A percentile compares a stretch with the other conserved stretches of the same genome.
phyloP scores from a whole-genome alignment of 2,329 filamentous ascomycete species.

The Pseudopyrenochaeta lycopersici region DNA sequence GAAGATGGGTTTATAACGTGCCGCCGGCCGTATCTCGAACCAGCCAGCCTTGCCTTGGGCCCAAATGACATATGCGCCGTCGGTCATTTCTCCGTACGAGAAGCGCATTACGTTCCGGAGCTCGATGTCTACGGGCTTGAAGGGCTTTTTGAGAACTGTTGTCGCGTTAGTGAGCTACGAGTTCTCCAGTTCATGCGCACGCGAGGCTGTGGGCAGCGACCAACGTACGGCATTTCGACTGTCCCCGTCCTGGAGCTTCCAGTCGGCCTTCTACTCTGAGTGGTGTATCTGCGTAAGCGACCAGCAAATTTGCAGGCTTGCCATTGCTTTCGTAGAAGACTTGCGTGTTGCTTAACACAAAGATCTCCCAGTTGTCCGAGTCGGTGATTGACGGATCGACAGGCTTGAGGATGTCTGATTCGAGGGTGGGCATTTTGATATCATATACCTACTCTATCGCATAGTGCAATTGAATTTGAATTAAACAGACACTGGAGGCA shows the following conservation, averaged over 20 bases:
- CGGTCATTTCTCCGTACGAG: constrained; percentile 63
- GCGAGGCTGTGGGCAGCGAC: background rate
- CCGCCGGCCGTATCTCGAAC: constrained; percentile 72
- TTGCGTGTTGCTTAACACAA: constrained; percentile 68
- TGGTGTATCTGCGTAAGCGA: constrained; percentile 67
- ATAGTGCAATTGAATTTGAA: constrained; percentile 7
- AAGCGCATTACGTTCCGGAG: constrained; percentile 61
- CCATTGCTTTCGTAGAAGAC: constrained; percentile 66
- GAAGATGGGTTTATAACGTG: constrained; percentile 65
- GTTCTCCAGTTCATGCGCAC: background rate
- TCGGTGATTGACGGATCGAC: constrained; percentile 50
- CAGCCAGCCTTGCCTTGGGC: constrained; percentile 71
- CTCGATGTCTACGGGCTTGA: constrained; percentile 57
- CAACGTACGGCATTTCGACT: constrained; percentile 41
- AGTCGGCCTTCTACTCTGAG: constrained; percentile 69
- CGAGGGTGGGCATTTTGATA: constrained; percentile 36
- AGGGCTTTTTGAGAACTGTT: constrained; percentile 44
- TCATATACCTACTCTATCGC: constrained; percentile 6
- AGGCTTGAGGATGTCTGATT: constrained; percentile 52
- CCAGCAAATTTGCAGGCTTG: constrained; percentile 66
- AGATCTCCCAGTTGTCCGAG: constrained; percentile 67
- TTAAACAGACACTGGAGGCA: too few species aligned
- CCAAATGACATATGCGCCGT: constrained; percentile 70
- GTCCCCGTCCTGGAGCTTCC: constrained; percentile 44
- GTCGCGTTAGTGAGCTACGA: constrained; percentile 13